These are phyloP conservation scores for Vigna reflexopilosa DNA, from an alignment of 306 rosid genomes.

Conservation along the genomic window DNA sequence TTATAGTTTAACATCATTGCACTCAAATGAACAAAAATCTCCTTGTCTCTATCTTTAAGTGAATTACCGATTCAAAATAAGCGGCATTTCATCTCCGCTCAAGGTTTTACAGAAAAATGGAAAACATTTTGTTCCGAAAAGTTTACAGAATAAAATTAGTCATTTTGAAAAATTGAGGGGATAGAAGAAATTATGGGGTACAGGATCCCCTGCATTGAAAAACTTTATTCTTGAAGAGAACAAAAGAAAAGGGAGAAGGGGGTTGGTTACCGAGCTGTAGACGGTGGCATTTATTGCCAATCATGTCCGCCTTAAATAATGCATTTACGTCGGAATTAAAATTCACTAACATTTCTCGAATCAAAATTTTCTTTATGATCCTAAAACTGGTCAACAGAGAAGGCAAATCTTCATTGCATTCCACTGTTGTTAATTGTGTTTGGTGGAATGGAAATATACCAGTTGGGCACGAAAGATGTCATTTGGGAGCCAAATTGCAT, in stretches of 20 bases:
- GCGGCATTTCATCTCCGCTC: neutral
- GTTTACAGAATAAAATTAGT: no score
- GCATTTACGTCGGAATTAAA: neutral
- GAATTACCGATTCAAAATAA: no score
- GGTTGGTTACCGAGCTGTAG: neutral
- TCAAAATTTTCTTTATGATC: constrained; percentile 34
- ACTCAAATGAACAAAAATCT: no score
- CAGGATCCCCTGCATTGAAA: neutral
- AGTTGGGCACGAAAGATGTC: constrained; percentile 29
- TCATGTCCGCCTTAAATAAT: neutral
- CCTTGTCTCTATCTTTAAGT: no score
- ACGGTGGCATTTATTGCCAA: neutral
- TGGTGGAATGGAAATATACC: no score
- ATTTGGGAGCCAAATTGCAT: constrained; percentile 22
- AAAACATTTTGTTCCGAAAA: no score
- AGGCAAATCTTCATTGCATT: constrained; percentile 11
- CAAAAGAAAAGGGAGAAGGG: neutral
- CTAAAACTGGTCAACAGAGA: constrained; percentile 32
- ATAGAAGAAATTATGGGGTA: no score
- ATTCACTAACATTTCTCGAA: constrained; percentile 37
- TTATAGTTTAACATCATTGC: no score
- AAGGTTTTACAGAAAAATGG: no score
- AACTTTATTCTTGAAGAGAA: constrained; percentile 24
- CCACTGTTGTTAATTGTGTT: neutral
- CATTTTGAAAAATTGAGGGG: no score